Conservation (phyloP, 176 grass and related monocot genomes). For the Carex littledalei region DNA sequence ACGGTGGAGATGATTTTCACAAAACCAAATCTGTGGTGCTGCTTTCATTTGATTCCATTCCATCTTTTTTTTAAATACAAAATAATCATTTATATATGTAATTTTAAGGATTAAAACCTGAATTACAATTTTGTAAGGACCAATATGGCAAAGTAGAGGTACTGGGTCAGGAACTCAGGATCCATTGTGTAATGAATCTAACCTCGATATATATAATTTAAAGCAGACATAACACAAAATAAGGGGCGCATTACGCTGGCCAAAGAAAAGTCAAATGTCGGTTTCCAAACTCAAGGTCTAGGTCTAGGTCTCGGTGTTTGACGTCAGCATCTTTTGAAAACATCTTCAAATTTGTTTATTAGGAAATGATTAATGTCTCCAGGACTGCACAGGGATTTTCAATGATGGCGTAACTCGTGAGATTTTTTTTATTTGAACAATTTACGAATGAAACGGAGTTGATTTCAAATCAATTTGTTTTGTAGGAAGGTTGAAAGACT, state of each 20-base stretch:
- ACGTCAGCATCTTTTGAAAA: neutral
- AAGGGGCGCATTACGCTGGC: constrained; percentile 13
- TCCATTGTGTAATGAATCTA: neutral
- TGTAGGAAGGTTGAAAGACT: too few species aligned
- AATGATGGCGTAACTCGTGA: neutral
- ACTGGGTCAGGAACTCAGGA: too few species aligned
- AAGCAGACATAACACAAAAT: constrained; percentile 24
- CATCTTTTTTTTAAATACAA: too few species aligned
- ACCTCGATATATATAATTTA: neutral
- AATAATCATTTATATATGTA: neutral
- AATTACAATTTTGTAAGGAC: neutral
- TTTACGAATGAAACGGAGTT: too few species aligned
- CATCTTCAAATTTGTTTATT: neutral
- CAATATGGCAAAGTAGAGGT: neutral
- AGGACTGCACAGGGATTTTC: neutral
- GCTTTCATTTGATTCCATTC: too few species aligned
- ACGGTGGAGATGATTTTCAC: too few species aligned
- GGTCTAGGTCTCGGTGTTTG: neutral
- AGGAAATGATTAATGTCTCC: neutral
- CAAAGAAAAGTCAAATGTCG: constrained; percentile 20
- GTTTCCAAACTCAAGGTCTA: constrained; percentile 5
- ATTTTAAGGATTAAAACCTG: neutral
- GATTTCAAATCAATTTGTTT: too few species aligned
- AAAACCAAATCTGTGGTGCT: too few species aligned
- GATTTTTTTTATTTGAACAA: too few species aligned